Evolutionary conservation across 345 rosid genomes (phyloP), one percentile per base, ranked within the genome.

Genomic region (Lepidium africanum): DNA sequence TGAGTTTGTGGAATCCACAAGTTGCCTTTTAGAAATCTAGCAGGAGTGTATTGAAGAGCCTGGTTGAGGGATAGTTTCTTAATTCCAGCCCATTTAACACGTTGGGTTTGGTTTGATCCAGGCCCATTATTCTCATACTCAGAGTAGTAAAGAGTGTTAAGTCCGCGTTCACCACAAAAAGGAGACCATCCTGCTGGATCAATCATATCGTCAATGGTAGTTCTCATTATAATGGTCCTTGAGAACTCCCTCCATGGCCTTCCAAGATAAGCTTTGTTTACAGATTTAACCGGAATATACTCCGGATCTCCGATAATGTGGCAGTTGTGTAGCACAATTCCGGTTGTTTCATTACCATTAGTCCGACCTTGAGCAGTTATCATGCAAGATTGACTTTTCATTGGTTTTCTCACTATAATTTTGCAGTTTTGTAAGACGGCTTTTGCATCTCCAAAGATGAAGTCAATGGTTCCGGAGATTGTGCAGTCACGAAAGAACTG

Each of bases 231-330:
- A 15, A 91, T 61, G 5, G 92, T 84, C 64, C 77, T 82, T 2
- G 97, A 79, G 61, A 25, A 84, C 57, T 55, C 40, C 63, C 78
- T 80, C 89, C 87, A 84, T 5, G 97, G 97, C 17, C 97, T 84
- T 4, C 92, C 97, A 1, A 91, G 86, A 73, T 80, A 88, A 0
- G 87, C 84, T 1, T 61, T 64, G 59, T 63, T 45, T 10, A 54
- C 5, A 2, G 17, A 9, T 40, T 61, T 59, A 12, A 67, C 64
- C 1, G 42, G 73, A 9, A 67, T 42, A 2, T 67, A 74, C 33
- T 53, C 73, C 10, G 78, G 69, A 2, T 67, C 78, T 35, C 69
- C 78, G 19, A 21, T 51, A 10, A 74, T 74, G 0, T 9, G 52
- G 58, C 69, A 60, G 59, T 67, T 58, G 3, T 59, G 63, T 0